These are phyloP conservation scores for Sclerotiophoma versabilis DNA, from an alignment of 2,329 filamentous ascomycete genomes.

Conservation along the genomic window DNA sequence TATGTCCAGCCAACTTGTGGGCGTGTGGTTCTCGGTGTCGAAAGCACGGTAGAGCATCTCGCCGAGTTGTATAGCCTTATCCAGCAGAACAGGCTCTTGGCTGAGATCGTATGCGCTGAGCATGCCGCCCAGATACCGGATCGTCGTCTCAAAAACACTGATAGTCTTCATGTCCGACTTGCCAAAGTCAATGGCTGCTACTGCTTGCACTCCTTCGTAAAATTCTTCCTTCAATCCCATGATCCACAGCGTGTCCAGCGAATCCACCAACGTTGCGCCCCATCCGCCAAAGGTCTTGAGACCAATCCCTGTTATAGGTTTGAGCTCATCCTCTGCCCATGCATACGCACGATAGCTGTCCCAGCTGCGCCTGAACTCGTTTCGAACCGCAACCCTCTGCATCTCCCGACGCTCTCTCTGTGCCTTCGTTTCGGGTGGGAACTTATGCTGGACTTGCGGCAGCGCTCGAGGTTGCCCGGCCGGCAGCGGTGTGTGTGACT, in stretches of 20 bases:
- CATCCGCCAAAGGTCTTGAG: constrained; percentile 57
- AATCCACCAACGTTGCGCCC: constrained; percentile 57
- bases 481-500: constrained; percentile 48
- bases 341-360: constrained; percentile 53
- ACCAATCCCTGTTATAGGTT: constrained; percentile 48
- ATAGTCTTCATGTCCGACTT: constrained; percentile 49
- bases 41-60: constrained; percentile 58
- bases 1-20: constrained; percentile 53
- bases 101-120: constrained; percentile 50
- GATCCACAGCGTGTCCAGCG: constrained; percentile 57
- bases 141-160: constrained; percentile 62
- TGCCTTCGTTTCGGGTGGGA: constrained; percentile 44
- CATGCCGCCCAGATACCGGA: constrained; percentile 50
- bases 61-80: constrained; percentile 48
- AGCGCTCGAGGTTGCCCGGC: constrained; percentile 45
- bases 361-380: constrained; percentile 54
- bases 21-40: constrained; percentile 55
- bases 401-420: constrained; percentile 38
- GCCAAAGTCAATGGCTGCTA: constrained; percentile 55
- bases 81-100: constrained; percentile 41
- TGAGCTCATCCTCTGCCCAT: constrained; percentile 57
- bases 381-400: constrained; percentile 49
- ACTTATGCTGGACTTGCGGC: constrained; percentile 52
- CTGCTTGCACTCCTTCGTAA: constrained; percentile 54
- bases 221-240: constrained; percentile 59